Evolutionary conservation across 2,329 filamentous ascomycete genomes (phyloP).

Genomic region (Myriosclerotinia curreyana): DNA sequence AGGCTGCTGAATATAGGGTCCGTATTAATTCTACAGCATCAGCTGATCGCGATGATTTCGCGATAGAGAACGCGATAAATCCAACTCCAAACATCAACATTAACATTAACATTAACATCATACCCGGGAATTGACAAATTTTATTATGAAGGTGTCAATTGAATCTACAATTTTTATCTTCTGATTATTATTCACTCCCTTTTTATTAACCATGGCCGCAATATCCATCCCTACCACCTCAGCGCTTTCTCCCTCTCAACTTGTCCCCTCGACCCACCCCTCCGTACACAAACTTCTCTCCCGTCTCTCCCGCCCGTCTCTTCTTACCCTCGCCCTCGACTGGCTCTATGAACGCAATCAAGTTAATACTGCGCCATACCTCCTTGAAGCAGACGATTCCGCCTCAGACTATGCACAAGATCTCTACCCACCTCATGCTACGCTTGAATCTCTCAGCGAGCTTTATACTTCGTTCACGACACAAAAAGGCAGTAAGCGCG

Average conservation of each 20-base stretch:
- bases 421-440: constrained; percentile 65
- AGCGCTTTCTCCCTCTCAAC: constrained; percentile 67
- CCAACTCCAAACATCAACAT: background rate
- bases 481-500: constrained; percentile 59
- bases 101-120: background rate
- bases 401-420: constrained; percentile 58
- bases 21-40: background rate
- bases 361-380: constrained; percentile 57
- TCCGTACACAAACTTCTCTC: constrained; percentile 64
- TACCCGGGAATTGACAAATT: background rate
- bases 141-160: background rate
- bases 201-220: constrained; percentile 10
- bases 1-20: background rate
- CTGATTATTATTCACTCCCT: background rate
- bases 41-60: constrained; percentile 21
- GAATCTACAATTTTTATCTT: background rate
- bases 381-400: constrained; percentile 45
- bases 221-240: constrained; percentile 68
- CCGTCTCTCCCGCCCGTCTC: constrained; percentile 67
- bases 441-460: constrained; percentile 63
- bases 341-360: constrained; percentile 72
- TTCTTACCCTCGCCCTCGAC: constrained; percentile 69
- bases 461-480: constrained; percentile 60
- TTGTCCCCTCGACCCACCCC: constrained; percentile 62
- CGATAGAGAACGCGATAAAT: background rate